Evolutionary conservation across 805 yeast genomes (phyloP).

Genomic region (Candida krabiensis): DNA sequence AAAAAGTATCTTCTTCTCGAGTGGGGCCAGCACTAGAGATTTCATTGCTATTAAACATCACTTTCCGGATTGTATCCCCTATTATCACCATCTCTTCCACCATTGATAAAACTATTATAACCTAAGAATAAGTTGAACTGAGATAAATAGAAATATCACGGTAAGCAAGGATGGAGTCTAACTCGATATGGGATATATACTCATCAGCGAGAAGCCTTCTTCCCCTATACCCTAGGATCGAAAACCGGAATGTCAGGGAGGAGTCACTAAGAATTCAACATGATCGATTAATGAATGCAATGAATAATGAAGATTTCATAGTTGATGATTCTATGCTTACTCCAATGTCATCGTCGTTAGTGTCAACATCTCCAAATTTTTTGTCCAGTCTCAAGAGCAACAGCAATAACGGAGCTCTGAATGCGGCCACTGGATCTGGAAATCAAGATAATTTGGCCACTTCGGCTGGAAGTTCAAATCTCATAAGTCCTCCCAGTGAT

Average conservation of each 20-base stretch:
- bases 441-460: neutral
- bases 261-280: conserved; percentile 27
- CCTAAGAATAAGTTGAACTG: no score
- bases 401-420: neutral
- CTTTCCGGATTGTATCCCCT: no score
- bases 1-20: no score
- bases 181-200: conserved; percentile 38
- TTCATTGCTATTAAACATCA: no score
- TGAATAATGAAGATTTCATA: conserved; percentile 13
- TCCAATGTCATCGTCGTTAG: conserved; percentile 17
- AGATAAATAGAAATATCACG: no score
- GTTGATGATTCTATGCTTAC: conserved; percentile 22
- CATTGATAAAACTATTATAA: no score
- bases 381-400: conserved; percentile 4
- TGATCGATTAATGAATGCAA: conserved; percentile 6
- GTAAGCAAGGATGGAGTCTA: conserved; percentile 26
- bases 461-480: conserved; percentile 7
- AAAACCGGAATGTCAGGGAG: conserved; percentile 32
- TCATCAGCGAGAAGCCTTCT: conserved; percentile 32
- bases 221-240: conserved; percentile 35
- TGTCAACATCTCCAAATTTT: conserved; percentile 15
- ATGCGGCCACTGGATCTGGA: neutral
- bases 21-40: no score
- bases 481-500: conserved; percentile 30
- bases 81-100: no score